A percentile compares a stretch with the other conserved stretches of the same genome.
These are phyloP conservation scores for Lentinula detonsa DNA, from an alignment of 768 basidiomycete genomes.

Conservation along the genomic window DNA sequence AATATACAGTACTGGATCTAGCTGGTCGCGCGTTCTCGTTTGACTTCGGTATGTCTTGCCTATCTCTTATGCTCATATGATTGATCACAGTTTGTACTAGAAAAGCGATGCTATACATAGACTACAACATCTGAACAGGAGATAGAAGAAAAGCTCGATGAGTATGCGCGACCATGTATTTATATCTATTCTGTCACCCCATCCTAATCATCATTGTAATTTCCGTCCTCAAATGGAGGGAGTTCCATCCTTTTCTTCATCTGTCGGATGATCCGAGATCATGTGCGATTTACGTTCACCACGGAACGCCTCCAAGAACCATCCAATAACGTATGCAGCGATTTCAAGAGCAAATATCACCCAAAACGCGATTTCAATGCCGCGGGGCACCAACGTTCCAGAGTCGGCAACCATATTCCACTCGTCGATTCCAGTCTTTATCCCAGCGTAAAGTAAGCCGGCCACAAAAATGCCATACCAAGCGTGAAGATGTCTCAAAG, in stretches of 20 bases:
- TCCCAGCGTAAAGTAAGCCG: conserved; percentile 12
- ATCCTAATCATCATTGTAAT: background rate
- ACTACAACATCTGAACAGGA: background rate
- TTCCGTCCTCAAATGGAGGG: background rate
- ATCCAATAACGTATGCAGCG: conserved; percentile 12
- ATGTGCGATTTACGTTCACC: background rate
- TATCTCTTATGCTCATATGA: background rate
- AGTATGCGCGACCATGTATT: background rate
- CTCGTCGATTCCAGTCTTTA: conserved; percentile 15
- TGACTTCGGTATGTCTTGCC: background rate
- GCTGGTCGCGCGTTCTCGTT: background rate
- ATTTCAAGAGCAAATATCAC: conserved; percentile 11
- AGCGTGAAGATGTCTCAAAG: conserved; percentile 12
- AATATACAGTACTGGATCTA: background rate
- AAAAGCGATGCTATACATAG: background rate
- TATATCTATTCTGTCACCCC: background rate
- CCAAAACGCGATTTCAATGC: conserved; percentile 10
- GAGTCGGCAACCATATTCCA: conserved; percentile 11
- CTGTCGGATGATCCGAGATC: background rate
- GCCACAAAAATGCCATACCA: conserved; percentile 11
- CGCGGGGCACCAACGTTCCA: conserved; percentile 9
- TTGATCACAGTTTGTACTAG: background rate
- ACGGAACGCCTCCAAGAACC: conserved; percentile 11
- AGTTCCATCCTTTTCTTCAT: background rate
- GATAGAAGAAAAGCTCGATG: background rate